Evolutionary conservation across 2,329 filamentous ascomycete species (phyloP).

Genomic region (Alternaria postmessia): DNA sequence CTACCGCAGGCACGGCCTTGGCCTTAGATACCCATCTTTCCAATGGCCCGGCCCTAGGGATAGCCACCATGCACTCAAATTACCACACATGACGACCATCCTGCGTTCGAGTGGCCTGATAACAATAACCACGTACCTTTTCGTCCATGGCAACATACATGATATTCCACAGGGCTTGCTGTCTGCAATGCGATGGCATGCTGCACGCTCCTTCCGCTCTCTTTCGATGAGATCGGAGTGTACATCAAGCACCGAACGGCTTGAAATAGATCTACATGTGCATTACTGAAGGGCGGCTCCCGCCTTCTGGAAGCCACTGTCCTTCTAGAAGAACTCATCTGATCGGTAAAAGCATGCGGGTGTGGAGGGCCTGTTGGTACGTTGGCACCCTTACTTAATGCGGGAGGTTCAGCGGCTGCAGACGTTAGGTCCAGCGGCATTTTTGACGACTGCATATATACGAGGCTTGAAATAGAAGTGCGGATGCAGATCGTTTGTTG

Average conservation of each 20-base stretch:
- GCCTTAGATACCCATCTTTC: not conserved
- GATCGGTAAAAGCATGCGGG: not conserved
- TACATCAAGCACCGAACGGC: not conserved
- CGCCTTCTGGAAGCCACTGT: constrained; percentile 1
- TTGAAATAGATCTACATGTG: not conserved
- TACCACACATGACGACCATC: not conserved
- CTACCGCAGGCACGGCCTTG: not conserved
- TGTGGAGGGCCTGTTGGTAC: not conserved
- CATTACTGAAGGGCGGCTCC: not conserved
- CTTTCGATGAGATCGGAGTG: not conserved
- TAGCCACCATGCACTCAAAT: constrained; percentile 1
- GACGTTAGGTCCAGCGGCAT: not conserved
- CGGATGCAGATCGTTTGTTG: constrained; percentile 1
- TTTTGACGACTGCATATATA: not conserved
- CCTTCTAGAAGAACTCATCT: constrained; percentile 3
- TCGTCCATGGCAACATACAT: not conserved
- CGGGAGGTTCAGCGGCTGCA: constrained; percentile 1
- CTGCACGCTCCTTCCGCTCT: constrained; percentile 1
- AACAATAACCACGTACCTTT: not conserved
- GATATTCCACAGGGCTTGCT: not conserved
- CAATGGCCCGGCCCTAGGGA: not conserved
- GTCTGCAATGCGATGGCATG: constrained; percentile 1
- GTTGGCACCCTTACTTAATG: not conserved
- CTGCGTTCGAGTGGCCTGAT: not conserved
- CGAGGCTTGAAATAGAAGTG: constrained; percentile 6